A percentile compares a stretch with the other conserved stretches of the same genome.
Evolutionary conservation across 805 yeast genomes (phyloP).

Genomic region (Myxozyma mucilagina): DNA sequence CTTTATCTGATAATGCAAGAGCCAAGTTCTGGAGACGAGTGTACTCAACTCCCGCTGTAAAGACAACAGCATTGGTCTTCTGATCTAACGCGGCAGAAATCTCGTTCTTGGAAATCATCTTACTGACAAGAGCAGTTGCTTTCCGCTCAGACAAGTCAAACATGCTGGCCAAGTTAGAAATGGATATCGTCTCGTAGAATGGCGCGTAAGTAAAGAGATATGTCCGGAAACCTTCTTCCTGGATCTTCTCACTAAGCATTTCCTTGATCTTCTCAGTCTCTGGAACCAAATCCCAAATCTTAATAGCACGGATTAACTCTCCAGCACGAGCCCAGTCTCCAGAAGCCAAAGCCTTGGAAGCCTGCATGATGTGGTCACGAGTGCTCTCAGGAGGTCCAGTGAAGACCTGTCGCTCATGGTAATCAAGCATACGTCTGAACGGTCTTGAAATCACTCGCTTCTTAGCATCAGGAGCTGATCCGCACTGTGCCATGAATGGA

Average conservation of each 20-base stretch:
- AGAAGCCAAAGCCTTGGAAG: constrained; percentile 80
- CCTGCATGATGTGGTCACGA: constrained; percentile 88
- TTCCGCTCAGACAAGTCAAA: constrained; percentile 62
- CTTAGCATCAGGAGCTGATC: constrained; percentile 51
- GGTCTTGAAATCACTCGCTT: constrained; percentile 74
- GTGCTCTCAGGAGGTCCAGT: constrained; percentile 98
- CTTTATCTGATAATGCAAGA: constrained; percentile 77
- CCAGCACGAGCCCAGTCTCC: constrained; percentile 88
- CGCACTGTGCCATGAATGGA: constrained; percentile 80
- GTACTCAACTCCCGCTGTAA: constrained; percentile 75
- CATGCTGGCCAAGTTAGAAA: constrained; percentile 60
- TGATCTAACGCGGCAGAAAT: constrained; percentile 74
- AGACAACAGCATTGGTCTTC: constrained; percentile 59
- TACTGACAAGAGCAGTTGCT: constrained; percentile 64
- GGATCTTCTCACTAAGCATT: constrained; percentile 77
- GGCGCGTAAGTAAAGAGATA: constrained; percentile 81
- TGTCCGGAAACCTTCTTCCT: constrained; percentile 89
- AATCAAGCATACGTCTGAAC: constrained; percentile 86
- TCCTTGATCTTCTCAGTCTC: constrained; percentile 63
- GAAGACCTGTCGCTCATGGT: constrained; percentile 90
- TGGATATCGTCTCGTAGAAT: constrained; percentile 71
- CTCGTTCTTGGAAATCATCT: constrained; percentile 77
- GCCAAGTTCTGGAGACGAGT: constrained; percentile 87
- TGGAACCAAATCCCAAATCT: constrained; percentile 82
- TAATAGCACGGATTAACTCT: constrained; percentile 69